Base-by-base conservation (phyloP, 306 rosid genomes). In the Quercus rubra region DNA sequence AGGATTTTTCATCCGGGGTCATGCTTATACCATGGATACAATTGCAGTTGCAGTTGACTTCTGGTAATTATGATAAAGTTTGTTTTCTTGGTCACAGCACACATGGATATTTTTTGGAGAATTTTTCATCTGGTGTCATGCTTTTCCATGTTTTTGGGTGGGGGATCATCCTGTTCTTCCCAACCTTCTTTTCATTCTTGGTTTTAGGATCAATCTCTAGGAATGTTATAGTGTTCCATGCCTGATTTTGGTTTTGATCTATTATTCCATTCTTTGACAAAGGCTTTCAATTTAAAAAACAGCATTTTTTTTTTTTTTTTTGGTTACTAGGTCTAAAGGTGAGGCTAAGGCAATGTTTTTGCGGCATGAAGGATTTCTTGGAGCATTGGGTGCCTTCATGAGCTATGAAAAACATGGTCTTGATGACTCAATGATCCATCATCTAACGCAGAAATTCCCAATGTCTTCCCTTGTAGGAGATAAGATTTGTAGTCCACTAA, bases 361-460 rank as follows among this genome's bases (percentile, higher is more conserved):
- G 84, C 87, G 88, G 73, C 98, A 93, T 19, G 98, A 95, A 90
- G 99, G 99, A 78, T 95, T 91, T 87, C 94, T 95, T 6, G 99
- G 99, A 83, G 99, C 93, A 67, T 77, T 95, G 74, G 98, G 99
- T 66, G 89, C 99, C 23, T 95, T 30, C 76, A 76, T 85, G 90
- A 89, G 92, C 87, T 91, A 30, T 61, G 93, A 90, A 67, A 90
- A 90, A 75, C 90, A 87, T 70, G 96, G 88, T 21, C 85, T 86
- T 20, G 85, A 87, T 76, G 87, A 89, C 81, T 79, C 86, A 62
- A 83, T 83, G 84, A 85, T 61, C 78, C 88, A 87, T 56, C 86
- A 82, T 81, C 74, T 72, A 46, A 79, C 31, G 64, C 89, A 83
- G 58, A 85, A 83, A 82, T 61, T 70, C 74, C 86, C 91, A 13